Conservation (phyloP, 371 early-diverging fungal genomes). For the Mucor irregularis region DNA sequence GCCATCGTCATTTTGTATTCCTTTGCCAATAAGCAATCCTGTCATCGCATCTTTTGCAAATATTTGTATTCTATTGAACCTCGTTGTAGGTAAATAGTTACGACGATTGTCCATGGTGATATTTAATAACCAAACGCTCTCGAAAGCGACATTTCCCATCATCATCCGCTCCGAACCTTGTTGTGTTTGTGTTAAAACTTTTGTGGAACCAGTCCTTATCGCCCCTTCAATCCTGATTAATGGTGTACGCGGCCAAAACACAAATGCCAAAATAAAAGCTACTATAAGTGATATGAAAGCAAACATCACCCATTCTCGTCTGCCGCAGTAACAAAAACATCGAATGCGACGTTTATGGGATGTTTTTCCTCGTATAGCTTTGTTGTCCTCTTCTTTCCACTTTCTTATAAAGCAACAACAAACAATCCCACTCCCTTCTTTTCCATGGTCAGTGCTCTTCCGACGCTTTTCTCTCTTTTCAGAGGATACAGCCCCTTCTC, state of each 20-base stretch:
- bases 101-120: conserved; percentile 32
- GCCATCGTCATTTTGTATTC: neutral
- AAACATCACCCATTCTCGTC: conserved; percentile 18
- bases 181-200: conserved; percentile 17
- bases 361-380: neutral
- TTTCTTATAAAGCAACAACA: too few species aligned
- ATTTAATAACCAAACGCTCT: conserved; percentile 28
- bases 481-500: too few species aligned
- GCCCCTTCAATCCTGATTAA: conserved; percentile 37
- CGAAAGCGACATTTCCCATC: conserved; percentile 28
- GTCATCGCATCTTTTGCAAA: conserved; percentile 34
- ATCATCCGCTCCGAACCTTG: conserved; percentile 9
- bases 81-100: conserved; percentile 30
- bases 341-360: too few species aligned
- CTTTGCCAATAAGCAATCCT: conserved; percentile 30
- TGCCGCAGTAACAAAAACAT: conserved; percentile 4
- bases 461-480: too few species aligned
- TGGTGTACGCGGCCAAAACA: conserved; percentile 36
- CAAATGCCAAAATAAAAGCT: conserved; percentile 14
- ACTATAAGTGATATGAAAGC: conserved; percentile 18
- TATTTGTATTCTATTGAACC: conserved; percentile 21
- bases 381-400: too few species aligned
- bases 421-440: too few species aligned
- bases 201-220: conserved; percentile 8
- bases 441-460: too few species aligned